phyloP scores from a whole-genome alignment of 2,329 filamentous ascomycete genomes.

The Coniochaeta sp. region DNA sequence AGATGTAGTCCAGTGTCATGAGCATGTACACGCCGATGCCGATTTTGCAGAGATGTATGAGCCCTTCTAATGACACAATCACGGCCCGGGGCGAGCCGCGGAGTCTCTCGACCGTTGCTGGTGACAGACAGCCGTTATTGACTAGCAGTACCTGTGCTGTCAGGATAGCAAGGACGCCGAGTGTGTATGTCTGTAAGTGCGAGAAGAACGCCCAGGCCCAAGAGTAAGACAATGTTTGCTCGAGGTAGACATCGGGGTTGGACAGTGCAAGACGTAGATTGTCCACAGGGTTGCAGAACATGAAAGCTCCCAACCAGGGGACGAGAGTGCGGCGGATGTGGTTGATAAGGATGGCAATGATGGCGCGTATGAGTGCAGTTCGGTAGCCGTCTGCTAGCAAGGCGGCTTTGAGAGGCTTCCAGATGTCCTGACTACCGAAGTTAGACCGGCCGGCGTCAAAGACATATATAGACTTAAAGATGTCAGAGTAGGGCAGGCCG shows the following conservation, averaged over 20 bases:
- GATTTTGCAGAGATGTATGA: constrained; percentile 4
- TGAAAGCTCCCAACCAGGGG: constrained; percentile 20
- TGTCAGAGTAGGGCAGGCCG: not conserved
- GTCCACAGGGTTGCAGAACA: constrained; percentile 22
- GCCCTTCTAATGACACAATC: not conserved
- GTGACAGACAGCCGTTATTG: not conserved
- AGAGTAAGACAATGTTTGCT: constrained; percentile 13
- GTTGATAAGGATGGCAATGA: constrained; percentile 28
- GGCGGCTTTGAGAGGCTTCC: constrained; percentile 5
- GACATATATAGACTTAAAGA: not conserved
- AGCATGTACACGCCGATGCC: constrained; percentile 18
- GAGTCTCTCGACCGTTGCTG: not conserved
- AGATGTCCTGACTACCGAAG: not conserved
- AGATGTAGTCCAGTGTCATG: constrained; percentile 19
- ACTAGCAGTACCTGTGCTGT: constrained; percentile 3
- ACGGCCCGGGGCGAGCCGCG: not conserved
- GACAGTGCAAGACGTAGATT: constrained; percentile 27
- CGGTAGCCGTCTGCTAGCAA: constrained; percentile 18
- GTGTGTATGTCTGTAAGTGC: constrained; percentile 10
- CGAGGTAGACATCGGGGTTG: constrained; percentile 26
- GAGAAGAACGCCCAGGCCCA: constrained; percentile 9
- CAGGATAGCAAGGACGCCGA: constrained; percentile 8
- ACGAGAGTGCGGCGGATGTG: constrained; percentile 27
- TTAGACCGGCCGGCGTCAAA: not conserved
- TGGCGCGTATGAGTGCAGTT: constrained; percentile 16